Conservation (phyloP, 108 stramenopile genomes). For the Skeletonema menzelii region DNA sequence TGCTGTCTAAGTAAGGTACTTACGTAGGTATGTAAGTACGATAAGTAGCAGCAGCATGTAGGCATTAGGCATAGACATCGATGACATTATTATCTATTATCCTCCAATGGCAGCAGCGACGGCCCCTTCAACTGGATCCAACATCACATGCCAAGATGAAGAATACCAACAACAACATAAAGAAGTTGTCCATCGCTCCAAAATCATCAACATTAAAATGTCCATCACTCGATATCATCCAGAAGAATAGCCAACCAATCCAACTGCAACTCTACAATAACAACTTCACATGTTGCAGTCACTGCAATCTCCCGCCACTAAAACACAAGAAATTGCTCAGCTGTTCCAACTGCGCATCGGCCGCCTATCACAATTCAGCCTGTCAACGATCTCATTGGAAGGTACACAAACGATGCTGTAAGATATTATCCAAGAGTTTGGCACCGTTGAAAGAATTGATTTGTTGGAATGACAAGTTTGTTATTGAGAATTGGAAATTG, state of each 20-base stretch:
- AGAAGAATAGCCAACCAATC: too few relatives aligned
- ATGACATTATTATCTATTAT: too few relatives aligned
- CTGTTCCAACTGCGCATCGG: slow-evolving; percentile 46
- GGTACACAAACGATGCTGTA: slow-evolving; percentile 42
- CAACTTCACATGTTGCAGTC: neutral
- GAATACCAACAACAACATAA: too few relatives aligned
- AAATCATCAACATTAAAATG: neutral
- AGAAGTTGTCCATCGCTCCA: neutral
- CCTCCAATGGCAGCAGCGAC: too few relatives aligned
- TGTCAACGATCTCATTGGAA: slow-evolving; percentile 58
- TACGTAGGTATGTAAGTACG: too few relatives aligned
- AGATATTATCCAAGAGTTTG: slow-evolving; percentile 13
- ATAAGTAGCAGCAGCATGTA: too few relatives aligned
- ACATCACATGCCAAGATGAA: too few relatives aligned
- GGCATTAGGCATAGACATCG: too few relatives aligned
- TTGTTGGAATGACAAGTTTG: slow-evolving; percentile 5
- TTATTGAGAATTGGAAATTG: too few relatives aligned
- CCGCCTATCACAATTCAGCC: slow-evolving; percentile 45
- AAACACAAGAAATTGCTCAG: slow-evolving; percentile 26
- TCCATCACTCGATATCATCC: neutral
- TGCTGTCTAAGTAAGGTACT: too few relatives aligned
- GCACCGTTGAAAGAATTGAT: slow-evolving; percentile 45
- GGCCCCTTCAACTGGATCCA: too few relatives aligned
- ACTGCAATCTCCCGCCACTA: neutral
- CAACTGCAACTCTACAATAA: neutral